Evolutionary conservation across 805 yeast genomes (phyloP).

Genomic region (Jamesozyma piceae): DNA sequence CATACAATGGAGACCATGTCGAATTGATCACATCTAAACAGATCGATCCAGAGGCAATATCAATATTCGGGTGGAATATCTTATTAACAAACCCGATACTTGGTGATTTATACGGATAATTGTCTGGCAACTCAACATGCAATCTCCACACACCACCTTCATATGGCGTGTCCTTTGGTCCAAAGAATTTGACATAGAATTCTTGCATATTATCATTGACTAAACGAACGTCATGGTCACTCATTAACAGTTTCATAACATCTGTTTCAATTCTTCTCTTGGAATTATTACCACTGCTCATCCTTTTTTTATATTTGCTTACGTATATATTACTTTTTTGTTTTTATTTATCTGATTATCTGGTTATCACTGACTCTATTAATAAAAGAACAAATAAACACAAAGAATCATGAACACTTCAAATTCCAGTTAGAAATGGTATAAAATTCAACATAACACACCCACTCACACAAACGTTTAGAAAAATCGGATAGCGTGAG

Average conservation of each 20-base stretch:
- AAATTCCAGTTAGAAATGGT: too few relatives aligned
- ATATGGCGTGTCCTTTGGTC: conserved; percentile 83
- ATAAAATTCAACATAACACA: too few relatives aligned
- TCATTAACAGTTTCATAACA: conserved; percentile 90
- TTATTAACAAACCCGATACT: conserved; percentile 88
- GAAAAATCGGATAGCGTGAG: too few relatives aligned
- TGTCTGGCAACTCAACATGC: conserved; percentile 89
- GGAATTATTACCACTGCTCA: conserved; percentile 11
- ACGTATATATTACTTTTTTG: too few relatives aligned
- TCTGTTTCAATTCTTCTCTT: conserved; percentile 72
- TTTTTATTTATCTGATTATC: too few relatives aligned
- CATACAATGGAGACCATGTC: conserved; percentile 98
- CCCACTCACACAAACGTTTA: too few relatives aligned
- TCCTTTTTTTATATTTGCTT: too few relatives aligned
- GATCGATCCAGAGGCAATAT: conserved; percentile 81
- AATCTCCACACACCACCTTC: conserved; percentile 85
- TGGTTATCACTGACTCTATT: too few relatives aligned
- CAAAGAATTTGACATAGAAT: conserved; percentile 73
- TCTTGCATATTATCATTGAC: conserved; percentile 81
- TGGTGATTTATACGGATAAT: conserved; percentile 91
- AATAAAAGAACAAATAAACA: too few relatives aligned
- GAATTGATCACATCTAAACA: conserved; percentile 94
- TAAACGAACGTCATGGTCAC: conserved; percentile 79
- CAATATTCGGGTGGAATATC: conserved; percentile 93
- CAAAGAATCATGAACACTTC: too few relatives aligned